phyloP scores from a whole-genome alignment of 306 rosid genomes.

The Sophora flavescens region DNA sequence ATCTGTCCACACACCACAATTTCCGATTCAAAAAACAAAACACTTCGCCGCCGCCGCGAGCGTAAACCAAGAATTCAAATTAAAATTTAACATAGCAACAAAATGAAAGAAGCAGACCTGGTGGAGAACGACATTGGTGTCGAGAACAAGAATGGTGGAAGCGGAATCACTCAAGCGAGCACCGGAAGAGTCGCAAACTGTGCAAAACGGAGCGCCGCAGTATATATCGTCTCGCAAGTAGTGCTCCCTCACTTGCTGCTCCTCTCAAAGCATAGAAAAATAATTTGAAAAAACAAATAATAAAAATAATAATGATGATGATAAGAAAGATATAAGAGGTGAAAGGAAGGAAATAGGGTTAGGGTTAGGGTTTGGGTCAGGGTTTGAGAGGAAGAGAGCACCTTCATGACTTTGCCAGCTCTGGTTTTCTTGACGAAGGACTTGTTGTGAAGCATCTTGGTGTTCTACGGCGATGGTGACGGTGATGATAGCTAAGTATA shows the following conservation, averaged over 20 bases:
- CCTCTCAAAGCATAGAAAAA: not conserved
- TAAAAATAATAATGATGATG: no score
- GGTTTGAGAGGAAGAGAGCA: constrained; percentile 36
- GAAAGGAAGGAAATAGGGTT: not conserved
- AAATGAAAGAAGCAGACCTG: constrained; percentile 57
- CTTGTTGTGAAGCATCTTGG: constrained; percentile 82
- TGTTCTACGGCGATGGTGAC: not conserved
- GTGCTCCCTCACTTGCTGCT: constrained; percentile 90
- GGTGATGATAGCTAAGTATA: not conserved
- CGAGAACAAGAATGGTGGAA: constrained; percentile 77
- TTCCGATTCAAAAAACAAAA: not conserved
- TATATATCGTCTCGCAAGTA: constrained; percentile 87
- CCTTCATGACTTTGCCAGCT: constrained; percentile 86
- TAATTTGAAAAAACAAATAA: not conserved
- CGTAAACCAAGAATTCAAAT: not conserved
- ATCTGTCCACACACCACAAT: constrained; percentile 55
- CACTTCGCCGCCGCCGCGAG: not conserved
- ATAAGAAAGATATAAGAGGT: not conserved
- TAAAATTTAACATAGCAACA: not conserved
- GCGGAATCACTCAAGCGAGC: constrained; percentile 74
- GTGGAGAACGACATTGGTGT: constrained; percentile 91
- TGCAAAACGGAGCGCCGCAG: constrained; percentile 85
- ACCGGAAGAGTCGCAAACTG: constrained; percentile 58
- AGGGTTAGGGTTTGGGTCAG: constrained; percentile 4
- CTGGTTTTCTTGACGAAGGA: constrained; percentile 81